Percentiles rank a stretch among this genome's conserved stretches.
Evolutionary conservation across 2,329 filamentous ascomycete species (phyloP).

Genomic region (Harringtonia lauricola): DNA sequence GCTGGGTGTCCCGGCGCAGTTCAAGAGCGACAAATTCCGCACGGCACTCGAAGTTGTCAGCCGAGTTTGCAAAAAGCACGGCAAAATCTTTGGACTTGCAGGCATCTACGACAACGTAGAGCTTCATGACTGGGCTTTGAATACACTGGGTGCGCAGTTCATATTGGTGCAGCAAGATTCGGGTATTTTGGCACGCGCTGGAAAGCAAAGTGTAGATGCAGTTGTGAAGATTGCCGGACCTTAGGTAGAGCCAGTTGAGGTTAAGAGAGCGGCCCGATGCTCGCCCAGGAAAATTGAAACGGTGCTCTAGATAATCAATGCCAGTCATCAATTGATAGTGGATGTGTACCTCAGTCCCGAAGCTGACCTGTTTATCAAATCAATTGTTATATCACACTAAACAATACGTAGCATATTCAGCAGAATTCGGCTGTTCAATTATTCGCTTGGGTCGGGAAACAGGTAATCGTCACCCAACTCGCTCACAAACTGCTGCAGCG

Average conservation of each 20-base stretch:
- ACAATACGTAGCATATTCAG: no score
- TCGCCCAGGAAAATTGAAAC: no score
- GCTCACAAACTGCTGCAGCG: not conserved
- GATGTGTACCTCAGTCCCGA: no score
- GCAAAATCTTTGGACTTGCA: conserved; percentile 15
- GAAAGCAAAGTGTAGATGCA: conserved; percentile 10
- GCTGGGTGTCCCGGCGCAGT: conserved; percentile 14
- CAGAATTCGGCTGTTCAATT: no score
- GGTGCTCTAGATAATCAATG: no score
- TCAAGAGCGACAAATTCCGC: conserved; percentile 10
- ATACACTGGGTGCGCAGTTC: conserved; percentile 11
- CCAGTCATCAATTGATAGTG: no score
- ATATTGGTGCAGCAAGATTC: conserved; percentile 13
- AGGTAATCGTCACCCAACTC: not conserved
- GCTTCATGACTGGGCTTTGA: not conserved
- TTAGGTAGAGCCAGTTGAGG: no score
- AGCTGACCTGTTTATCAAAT: no score
- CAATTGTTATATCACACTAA: no score
- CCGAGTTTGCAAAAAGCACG: conserved; percentile 11
- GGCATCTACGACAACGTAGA: conserved; percentile 14
- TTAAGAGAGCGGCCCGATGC: no score
- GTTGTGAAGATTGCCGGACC: no score
- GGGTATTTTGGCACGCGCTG: conserved; percentile 5
- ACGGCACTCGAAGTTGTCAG: conserved; percentile 10
- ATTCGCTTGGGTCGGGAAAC: no score